Evolutionary conservation across 2,329 filamentous ascomycete genomes (phyloP), one percentile per base, ranked within the genome.

Genomic region (Epichloe baconii): DNA sequence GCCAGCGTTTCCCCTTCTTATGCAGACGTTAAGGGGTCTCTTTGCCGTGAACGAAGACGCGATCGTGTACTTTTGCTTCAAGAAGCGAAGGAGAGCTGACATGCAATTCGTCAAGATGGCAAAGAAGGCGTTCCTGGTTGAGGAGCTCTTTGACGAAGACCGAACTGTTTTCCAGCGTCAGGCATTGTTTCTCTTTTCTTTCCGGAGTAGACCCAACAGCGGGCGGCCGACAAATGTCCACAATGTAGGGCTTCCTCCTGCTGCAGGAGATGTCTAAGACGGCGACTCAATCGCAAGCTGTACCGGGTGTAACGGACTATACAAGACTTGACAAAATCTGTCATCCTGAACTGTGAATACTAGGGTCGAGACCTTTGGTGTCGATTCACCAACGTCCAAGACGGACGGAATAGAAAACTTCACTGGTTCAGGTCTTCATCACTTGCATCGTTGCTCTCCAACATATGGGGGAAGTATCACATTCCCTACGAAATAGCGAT

Each of bases 1-100:
- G 68, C 89, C 91, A 3, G 88, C 93, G 1, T 97, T 97, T 63
- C 90, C 91, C 35, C 74, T 96, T 36, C 76, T 98, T 45, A 77
- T 93, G 62, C 71, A 81, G 56, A 97, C 91, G 5, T 71, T 97
- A 57, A 73, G 78, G 53, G 81, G 86, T 55, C 73, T 96, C 46
- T 74, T 95, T 56, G 77, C 79, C 15, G 76, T 89, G 44, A 89
- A 84, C 65, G 84, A 85, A 21, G 66, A 72, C 43, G 77, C 78
- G 11, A 71, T 76, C 10, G 66, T 85, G 46, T 84, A 81, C 67
- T 97, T 98, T 69, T 95, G 91, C 71, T 96, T 94, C 75, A 97
- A 95, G 75, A 91, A 88, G 71, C 77, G 93, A 58, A 80, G 93
- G 62, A 78, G 88, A 53, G 93, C 85, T 42, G 85, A 89, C 63